These are phyloP conservation scores for Leccinum angustisporum DNA, from an alignment of 1,284 basidiomycete genomes.

Conservation along the genomic window DNA sequence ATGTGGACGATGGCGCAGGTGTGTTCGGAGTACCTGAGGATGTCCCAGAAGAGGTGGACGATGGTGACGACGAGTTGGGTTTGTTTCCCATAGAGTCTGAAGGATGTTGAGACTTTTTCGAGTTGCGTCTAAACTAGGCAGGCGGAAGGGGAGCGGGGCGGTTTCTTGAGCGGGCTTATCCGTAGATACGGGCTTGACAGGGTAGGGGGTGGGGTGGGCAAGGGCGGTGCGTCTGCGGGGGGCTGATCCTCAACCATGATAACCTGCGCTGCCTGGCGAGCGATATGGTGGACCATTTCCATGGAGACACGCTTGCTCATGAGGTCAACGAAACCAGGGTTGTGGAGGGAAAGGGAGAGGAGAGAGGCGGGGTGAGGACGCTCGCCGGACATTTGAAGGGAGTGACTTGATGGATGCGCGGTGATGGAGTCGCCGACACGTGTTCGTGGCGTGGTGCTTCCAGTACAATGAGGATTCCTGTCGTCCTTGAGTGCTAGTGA, in stretches of 20 bases:
- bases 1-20: conserved; percentile 40
- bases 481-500: too few species aligned
- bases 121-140: conserved; percentile 75
- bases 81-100: conserved; percentile 38
- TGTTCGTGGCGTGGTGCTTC: too few species aligned
- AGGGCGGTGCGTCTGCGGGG: conserved; percentile 30
- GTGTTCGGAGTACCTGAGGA: conserved; percentile 32
- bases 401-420: conserved; percentile 28
- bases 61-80: conserved; percentile 41
- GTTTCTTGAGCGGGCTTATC: conserved; percentile 38
- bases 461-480: too few species aligned
- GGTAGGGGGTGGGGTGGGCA: conserved; percentile 55
- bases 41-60: conserved; percentile 40
- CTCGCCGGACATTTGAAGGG: conserved; percentile 35
- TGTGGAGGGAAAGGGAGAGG: conserved; percentile 65
- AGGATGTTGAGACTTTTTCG: conserved; percentile 39
- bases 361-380: conserved; percentile 69
- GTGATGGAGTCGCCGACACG: too few species aligned
- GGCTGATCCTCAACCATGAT: conserved; percentile 59
- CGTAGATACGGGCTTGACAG: conserved; percentile 43
- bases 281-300: conserved; percentile 81
- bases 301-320: conserved; percentile 74
- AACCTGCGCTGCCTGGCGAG: conserved; percentile 62
- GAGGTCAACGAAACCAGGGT: conserved; percentile 76
- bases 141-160: conserved; percentile 36